Percentiles rank a stretch among this genome's conserved stretches.
These are phyloP conservation scores for Trichocladium antarcticum DNA, from an alignment of 495 filamentous ascomycete species.

Conservation along the genomic window DNA sequence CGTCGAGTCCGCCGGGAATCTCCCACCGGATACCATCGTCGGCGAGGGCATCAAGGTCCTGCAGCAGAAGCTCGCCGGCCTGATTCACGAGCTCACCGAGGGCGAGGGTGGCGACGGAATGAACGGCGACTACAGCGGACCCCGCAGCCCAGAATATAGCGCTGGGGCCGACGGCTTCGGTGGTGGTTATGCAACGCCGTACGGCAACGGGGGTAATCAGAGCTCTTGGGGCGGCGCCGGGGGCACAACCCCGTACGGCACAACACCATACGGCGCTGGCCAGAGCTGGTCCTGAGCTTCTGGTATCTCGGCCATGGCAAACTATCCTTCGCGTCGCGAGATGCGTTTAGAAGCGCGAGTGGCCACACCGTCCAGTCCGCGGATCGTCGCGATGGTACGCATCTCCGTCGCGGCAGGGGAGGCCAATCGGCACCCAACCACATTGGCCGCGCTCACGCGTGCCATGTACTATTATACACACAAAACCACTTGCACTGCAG, in stretches of 20 bases:
- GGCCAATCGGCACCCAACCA: not conserved
- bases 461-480: not conserved
- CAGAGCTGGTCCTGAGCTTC: conserved; percentile 18
- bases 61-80: conserved; percentile 74
- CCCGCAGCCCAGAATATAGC: conserved; percentile 51
- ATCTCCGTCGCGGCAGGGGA: too few relatives aligned
- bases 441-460: not conserved
- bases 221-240: conserved; percentile 61
- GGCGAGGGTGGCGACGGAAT: conserved; percentile 40
- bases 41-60: conserved; percentile 80
- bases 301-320: too few relatives aligned
- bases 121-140: conserved; percentile 47
- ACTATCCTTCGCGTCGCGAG: too few relatives aligned
- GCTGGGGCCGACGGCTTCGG: conserved; percentile 42
- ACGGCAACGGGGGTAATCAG: conserved; percentile 46
- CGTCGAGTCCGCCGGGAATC: conserved; percentile 75
- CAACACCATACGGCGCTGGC: conserved; percentile 25
- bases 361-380: too few relatives aligned
- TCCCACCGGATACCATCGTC: conserved; percentile 78
- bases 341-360: too few relatives aligned
- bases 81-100: conserved; percentile 62
- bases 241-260: conserved; percentile 53
- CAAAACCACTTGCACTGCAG: too few relatives aligned
- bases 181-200: conserved; percentile 65
- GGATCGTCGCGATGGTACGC: too few relatives aligned